phyloP scores from a whole-genome alignment of 768 basidiomycete species.

The Galerina marginata region DNA sequence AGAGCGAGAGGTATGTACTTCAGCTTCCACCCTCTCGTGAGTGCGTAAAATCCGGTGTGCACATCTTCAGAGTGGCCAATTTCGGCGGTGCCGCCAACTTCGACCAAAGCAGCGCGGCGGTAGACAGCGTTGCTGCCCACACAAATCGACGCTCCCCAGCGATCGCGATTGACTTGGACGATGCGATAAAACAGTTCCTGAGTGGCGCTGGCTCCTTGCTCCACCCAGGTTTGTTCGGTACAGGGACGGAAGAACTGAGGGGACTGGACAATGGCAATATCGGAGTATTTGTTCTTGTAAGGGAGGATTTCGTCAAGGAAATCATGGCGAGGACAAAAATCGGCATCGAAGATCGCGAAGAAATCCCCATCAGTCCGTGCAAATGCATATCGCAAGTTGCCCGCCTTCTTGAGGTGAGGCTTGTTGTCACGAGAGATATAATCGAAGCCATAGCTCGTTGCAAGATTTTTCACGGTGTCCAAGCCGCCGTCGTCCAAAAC shows the following conservation, averaged over 20 bases:
- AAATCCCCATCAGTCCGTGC: constrained; percentile 32
- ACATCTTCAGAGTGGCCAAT: constrained; percentile 34
- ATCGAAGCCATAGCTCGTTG: constrained; percentile 28
- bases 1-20: constrained; percentile 34
- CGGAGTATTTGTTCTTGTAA: constrained; percentile 26
- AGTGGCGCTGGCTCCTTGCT: constrained; percentile 32
- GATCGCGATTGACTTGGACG: constrained; percentile 33
- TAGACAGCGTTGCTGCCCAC: constrained; percentile 34
- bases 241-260: constrained; percentile 34
- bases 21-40: constrained; percentile 31
- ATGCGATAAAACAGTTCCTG: constrained; percentile 33
- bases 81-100: constrained; percentile 30
- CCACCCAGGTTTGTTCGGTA: constrained; percentile 31
- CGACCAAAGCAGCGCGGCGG: constrained; percentile 29
- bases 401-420: constrained; percentile 33
- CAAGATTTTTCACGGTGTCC: constrained; percentile 27
- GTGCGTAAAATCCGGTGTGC: constrained; percentile 33
- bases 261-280: constrained; percentile 33
- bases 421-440: constrained; percentile 33
- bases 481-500: constrained; percentile 35
- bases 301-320: constrained; percentile 30
- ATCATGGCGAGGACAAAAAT: constrained; percentile 34
- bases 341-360: constrained; percentile 35
- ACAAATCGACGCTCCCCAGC: constrained; percentile 32
- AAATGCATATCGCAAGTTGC: constrained; percentile 34